Conservation (phyloP, 805 yeast species). For the Saccharomyces paradoxus region DNA sequence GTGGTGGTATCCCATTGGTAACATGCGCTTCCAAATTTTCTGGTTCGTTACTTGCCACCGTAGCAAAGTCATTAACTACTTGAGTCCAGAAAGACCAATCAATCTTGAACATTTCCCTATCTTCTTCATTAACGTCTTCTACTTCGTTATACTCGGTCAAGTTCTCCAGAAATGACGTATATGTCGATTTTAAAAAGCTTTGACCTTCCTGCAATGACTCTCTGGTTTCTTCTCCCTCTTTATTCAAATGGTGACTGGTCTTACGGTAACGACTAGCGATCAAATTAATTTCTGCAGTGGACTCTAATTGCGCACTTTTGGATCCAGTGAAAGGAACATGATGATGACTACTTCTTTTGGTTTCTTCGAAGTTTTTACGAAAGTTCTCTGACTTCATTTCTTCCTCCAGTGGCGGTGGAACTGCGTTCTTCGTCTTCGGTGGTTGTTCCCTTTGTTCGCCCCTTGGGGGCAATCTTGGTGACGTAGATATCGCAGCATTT, state of each 20-base stretch:
- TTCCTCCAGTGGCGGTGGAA: constrained; percentile 28
- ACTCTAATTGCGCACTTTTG: constrained; percentile 15
- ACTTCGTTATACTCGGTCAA: constrained; percentile 17
- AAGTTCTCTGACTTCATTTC: constrained; percentile 25
- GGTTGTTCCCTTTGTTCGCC: neutral
- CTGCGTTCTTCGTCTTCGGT: constrained; percentile 9
- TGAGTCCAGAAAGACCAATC: constrained; percentile 87
- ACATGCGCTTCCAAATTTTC: constrained; percentile 53
- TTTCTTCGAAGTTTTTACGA: constrained; percentile 17
- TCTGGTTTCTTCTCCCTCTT: constrained; percentile 44
- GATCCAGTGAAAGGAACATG: constrained; percentile 2
- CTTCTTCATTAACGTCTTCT: constrained; percentile 9
- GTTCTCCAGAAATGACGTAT: constrained; percentile 13
- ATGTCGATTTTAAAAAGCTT: constrained; percentile 33
- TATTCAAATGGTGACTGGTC: constrained; percentile 42
- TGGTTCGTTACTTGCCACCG: constrained; percentile 55
- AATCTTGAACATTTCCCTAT: constrained; percentile 30
- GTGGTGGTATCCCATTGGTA: constrained; percentile 72
- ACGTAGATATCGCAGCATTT: neutral
- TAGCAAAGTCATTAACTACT: constrained; percentile 70
- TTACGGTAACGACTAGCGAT: constrained; percentile 52
- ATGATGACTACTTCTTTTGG: constrained; percentile 13
- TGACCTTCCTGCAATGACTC: constrained; percentile 44
- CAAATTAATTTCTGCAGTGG: constrained; percentile 45
- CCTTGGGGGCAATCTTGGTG: constrained; percentile 3